Conservation (phyloP, 164 flowering plant genomes). For the Malania oleifera region DNA sequence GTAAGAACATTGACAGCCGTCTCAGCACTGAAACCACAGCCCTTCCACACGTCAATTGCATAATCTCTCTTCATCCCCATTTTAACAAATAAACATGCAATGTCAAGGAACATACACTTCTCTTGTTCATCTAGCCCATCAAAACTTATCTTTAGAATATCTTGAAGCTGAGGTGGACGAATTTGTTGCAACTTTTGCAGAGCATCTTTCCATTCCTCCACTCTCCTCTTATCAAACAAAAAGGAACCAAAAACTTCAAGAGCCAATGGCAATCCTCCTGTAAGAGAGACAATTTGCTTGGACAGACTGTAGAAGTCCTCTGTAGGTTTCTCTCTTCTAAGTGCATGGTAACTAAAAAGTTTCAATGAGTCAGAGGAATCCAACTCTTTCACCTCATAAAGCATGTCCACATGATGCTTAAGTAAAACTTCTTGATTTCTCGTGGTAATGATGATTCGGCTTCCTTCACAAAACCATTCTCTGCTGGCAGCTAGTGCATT, state of each 20-base stretch:
- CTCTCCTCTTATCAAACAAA: background rate
- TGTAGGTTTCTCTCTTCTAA: background rate
- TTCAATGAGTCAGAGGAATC: background rate
- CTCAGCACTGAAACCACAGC: background rate
- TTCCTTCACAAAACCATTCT: conserved; percentile 8
- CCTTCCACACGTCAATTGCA: background rate
- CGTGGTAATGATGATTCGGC: conserved; percentile 13
- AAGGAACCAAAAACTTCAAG: conserved; percentile 12
- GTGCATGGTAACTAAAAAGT: conserved; percentile 8
- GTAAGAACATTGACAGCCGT: background rate
- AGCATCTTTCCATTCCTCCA: background rate
- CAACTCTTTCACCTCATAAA: background rate
- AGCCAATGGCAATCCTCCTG: conserved; percentile 12
- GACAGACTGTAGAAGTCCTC: background rate
- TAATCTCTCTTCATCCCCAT: background rate
- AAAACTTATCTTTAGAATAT: conserved; percentile 3
- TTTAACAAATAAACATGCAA: conserved; percentile 12
- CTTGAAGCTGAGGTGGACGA: background rate
- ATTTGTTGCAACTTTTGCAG: conserved; percentile 2
- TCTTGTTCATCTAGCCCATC: conserved; percentile 5
- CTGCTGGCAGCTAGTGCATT: background rate
- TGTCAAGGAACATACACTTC: conserved; percentile 9
- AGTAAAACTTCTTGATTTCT: background rate
- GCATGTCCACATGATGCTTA: background rate
- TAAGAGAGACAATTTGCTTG: background rate